A percentile compares a stretch with the other conserved stretches of the same genome.
phyloP scores from a whole-genome alignment of 371 early-diverging fungal species.

The Amoeboaphelidium protococcarum region DNA sequence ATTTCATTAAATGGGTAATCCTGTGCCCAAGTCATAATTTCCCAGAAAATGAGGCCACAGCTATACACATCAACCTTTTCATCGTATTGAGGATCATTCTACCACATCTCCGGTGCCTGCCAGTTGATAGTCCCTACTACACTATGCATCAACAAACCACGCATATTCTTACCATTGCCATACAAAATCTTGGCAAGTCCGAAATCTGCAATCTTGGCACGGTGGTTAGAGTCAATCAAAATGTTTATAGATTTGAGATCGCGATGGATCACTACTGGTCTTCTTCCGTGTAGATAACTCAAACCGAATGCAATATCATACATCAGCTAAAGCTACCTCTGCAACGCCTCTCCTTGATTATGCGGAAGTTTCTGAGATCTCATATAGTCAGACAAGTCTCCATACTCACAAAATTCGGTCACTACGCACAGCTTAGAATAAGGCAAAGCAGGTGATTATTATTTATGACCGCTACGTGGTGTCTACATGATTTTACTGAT shows the following conservation, averaged over 20 bases:
- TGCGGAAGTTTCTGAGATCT: no score
- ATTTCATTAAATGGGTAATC: constrained; percentile 42
- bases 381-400: constrained; percentile 46
- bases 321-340: constrained; percentile 33
- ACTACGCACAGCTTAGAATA: constrained; percentile 42
- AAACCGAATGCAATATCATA: constrained; percentile 52
- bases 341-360: constrained; percentile 29
- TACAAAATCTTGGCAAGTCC: constrained; percentile 45
- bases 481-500: constrained; percentile 29
- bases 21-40: constrained; percentile 41
- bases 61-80: constrained; percentile 44
- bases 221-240: constrained; percentile 29
- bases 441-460: no score
- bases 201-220: constrained; percentile 54
- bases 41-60: constrained; percentile 48
- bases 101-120: constrained; percentile 53
- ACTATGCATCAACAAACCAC: constrained; percentile 34
- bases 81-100: constrained; percentile 33
- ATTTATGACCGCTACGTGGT: no score
- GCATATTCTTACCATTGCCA: no score
- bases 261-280: constrained; percentile 29
- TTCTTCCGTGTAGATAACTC: constrained; percentile 30
- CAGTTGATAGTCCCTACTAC: constrained; percentile 52
- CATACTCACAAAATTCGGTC: constrained; percentile 42
- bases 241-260: constrained; percentile 72